These are phyloP conservation scores for Camellia japonica DNA, from an alignment of 148 eudicot species.

Conservation along the genomic window DNA sequence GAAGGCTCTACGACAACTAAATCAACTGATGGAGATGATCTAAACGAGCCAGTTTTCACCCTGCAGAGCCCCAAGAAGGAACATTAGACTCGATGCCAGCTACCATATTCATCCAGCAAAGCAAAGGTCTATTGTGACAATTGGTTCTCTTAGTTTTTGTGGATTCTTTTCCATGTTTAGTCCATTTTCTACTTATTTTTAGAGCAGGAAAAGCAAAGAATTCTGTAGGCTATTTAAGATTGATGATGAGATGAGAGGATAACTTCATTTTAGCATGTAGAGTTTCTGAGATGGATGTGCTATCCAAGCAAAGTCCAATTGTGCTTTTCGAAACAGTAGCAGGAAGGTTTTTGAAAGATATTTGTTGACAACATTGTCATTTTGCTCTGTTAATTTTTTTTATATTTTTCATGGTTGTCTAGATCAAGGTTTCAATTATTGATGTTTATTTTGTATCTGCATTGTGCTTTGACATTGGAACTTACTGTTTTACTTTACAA, in stretches of 20 bases:
- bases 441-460: slow-evolving; percentile 1
- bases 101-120: neutral
- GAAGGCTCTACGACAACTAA: neutral
- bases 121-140: neutral
- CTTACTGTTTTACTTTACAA: too few species aligned
- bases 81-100: neutral
- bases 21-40: slow-evolving; percentile 7
- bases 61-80: slow-evolving; percentile 44
- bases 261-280: neutral
- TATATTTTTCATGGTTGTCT: neutral
- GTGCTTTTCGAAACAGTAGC: neutral
- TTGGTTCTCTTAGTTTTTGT: neutral
- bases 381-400: neutral
- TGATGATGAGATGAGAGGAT: neutral
- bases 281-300: neutral
- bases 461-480: neutral
- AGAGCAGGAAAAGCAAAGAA: neutral
- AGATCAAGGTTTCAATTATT: neutral
- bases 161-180: neutral
- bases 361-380: neutral
- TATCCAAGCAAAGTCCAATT: neutral
- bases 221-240: neutral
- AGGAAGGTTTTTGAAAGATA: neutral
- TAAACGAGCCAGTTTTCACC: slow-evolving; percentile 36
- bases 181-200: neutral